These are phyloP conservation scores for Huntiella decipiens DNA, from an alignment of 2,329 filamentous ascomycete species.

Conservation along the genomic window DNA sequence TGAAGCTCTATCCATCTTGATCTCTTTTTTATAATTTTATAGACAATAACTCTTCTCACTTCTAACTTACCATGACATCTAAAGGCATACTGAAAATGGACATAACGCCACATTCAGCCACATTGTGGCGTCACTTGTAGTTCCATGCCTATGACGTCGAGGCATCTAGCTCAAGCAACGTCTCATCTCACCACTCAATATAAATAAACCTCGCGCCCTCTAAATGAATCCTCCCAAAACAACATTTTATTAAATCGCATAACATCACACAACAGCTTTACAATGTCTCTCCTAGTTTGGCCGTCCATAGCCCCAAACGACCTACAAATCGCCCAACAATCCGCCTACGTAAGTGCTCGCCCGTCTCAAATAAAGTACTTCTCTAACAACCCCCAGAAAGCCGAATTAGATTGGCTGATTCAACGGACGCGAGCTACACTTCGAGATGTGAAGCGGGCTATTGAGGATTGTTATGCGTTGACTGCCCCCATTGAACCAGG, in stretches of 20 bases:
- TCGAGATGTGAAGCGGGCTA: constrained; percentile 37
- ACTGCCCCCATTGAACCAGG: constrained; percentile 71
- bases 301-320: constrained; percentile 31
- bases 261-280: no score
- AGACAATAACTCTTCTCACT: no score
- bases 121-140: constrained; percentile 5
- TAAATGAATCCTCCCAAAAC: no score
- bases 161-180: no score
- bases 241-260: no score
- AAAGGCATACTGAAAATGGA: neutral
- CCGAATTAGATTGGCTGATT: constrained; percentile 37
- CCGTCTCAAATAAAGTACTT: constrained; percentile 1
- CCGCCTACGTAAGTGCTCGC: constrained; percentile 27
- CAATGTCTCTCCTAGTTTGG: constrained; percentile 19
- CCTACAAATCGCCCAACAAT: constrained; percentile 30
- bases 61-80: neutral
- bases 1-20: constrained; percentile 10
- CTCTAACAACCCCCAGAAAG: constrained; percentile 20
- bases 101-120: neutral
- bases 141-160: no score
- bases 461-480: constrained; percentile 76
- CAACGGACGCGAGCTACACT: constrained; percentile 29
- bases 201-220: no score
- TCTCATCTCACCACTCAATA: no score
- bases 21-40: neutral